Evolutionary conservation across 1,284 basidiomycete genomes (phyloP).

Genomic region (Pseudozyma pruni): DNA sequence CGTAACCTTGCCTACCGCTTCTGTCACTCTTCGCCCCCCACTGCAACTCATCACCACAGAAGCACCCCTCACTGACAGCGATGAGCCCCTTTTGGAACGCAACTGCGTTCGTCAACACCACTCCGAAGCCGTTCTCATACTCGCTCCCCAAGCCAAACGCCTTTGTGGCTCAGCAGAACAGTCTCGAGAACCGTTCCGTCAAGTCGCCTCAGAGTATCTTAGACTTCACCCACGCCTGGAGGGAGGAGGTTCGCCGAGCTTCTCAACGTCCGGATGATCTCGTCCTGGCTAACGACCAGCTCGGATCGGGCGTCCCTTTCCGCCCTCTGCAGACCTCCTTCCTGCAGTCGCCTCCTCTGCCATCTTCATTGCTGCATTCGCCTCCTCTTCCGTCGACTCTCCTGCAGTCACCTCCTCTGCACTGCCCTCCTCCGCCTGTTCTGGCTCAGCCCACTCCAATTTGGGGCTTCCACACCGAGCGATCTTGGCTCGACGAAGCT

Average conservation of each 20-base stretch:
- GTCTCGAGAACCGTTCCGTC: not conserved
- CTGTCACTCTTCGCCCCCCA: no score
- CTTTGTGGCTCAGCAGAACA: not conserved
- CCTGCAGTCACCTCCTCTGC: not conserved
- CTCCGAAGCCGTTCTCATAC: not conserved
- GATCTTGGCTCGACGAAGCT: not conserved
- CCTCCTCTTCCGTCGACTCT: no score
- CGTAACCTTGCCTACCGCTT: no score
- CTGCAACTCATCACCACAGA: no score
- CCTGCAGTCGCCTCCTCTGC: no score
- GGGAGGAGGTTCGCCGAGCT: not conserved
- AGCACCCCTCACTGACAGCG: not conserved
- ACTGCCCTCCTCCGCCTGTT: not conserved
- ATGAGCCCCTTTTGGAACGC: not conserved
- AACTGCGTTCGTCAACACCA: not conserved
- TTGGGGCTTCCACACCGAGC: not conserved
- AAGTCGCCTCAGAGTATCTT: not conserved
- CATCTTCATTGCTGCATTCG: no score
- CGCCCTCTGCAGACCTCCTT: no score
- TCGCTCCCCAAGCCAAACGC: not conserved
- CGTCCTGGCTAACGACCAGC: not conserved
- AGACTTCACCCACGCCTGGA: constrained; percentile 10
- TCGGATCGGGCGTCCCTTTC: not conserved
- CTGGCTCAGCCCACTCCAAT: not conserved
- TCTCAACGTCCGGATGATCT: not conserved